phyloP scores from a whole-genome alignment of 306 rosid genomes.

The Quercus mongolica region DNA sequence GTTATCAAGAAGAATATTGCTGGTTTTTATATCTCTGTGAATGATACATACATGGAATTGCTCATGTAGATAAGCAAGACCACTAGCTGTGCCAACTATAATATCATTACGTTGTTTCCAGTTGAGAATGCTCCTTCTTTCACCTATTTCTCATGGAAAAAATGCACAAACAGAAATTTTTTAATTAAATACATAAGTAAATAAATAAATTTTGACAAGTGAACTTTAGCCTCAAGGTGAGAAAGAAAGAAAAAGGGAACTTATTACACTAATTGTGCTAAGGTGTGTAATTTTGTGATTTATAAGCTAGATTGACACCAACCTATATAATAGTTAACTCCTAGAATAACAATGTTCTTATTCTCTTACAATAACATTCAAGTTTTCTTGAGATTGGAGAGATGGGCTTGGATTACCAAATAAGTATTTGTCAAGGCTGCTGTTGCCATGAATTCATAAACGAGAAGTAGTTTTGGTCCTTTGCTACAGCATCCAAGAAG shows the following conservation, averaged over 20 bases:
- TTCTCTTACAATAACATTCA: too few relatives aligned
- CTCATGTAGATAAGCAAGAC: constrained; percentile 61
- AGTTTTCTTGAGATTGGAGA: neutral
- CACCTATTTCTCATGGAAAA: constrained; percentile 21
- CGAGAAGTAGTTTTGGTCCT: constrained; percentile 62
- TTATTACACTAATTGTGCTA: too few relatives aligned
- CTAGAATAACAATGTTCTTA: too few relatives aligned
- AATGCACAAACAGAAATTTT: neutral
- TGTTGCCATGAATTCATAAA: constrained; percentile 60
- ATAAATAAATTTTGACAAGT: neutral
- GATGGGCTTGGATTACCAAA: constrained; percentile 37
- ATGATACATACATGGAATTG: constrained; percentile 66
- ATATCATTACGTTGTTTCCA: constrained; percentile 58
- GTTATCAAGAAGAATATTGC: constrained; percentile 60
- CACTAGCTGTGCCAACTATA: constrained; percentile 62
- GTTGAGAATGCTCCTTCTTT: constrained; percentile 37
- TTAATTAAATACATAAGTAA: neutral
- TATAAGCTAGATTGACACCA: too few relatives aligned
- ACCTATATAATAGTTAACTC: too few relatives aligned
- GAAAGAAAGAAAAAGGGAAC: too few relatives aligned
- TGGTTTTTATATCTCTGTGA: constrained; percentile 66
- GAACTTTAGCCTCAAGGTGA: too few relatives aligned
- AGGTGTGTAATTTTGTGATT: too few relatives aligned
- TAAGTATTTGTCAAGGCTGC: constrained; percentile 59
- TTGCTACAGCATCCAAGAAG: constrained; percentile 67